Base-by-base conservation (phyloP, 2,329 filamentous ascomycete species). In the Aspergillus puulaauensis region DNA sequence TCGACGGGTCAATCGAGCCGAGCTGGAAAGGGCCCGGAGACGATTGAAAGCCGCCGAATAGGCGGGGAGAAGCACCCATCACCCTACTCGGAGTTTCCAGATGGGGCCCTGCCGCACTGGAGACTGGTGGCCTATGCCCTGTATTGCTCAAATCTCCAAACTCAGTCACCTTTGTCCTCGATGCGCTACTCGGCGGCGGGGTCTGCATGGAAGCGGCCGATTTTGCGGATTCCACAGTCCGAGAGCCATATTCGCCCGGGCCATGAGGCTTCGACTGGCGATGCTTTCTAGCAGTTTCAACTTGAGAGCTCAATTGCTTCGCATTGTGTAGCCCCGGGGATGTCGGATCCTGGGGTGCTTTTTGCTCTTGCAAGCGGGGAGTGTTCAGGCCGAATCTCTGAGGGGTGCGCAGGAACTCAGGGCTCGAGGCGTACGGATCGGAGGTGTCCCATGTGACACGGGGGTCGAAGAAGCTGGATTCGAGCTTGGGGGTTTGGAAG, bases 161-260 rank as follows among this genome's bases (percentile, higher is more conserved):
- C 60, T 70, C 71, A 15, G 67, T 74, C 62, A 74, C 69, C 59
- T 76, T 77, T 61, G 82, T 79, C 66, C 80, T 78, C 6, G 79
- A 82, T 17, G 82, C 83, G 70, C 84, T 79, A 24, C 83, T 86
- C 3, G 84, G 84, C 49, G 84, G 84, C 35, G 84, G 84, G 12
- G 84, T 87, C 70, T 86, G 84, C 77, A 86, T 85, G 14, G 75
- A 77, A 35, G 75, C 75, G 27, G 76, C 76, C 8, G 75, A 78
- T 53, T 73, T 77, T 57, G 71, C 68, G 12, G 74, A 74, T 45
- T 70, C 70, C 46, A 72, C 66, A 15, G 71, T 69, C 15, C 67
- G 68, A 19, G 71, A 68, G 9, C 67, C 70, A 55, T 75, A 69
- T 44, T 75, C 70, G 41, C 60, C 56, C 41, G 57, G 52, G 40